Base-by-base conservation (phyloP, 805 yeast genomes). In the Metschnikowia dekortorum region DNA sequence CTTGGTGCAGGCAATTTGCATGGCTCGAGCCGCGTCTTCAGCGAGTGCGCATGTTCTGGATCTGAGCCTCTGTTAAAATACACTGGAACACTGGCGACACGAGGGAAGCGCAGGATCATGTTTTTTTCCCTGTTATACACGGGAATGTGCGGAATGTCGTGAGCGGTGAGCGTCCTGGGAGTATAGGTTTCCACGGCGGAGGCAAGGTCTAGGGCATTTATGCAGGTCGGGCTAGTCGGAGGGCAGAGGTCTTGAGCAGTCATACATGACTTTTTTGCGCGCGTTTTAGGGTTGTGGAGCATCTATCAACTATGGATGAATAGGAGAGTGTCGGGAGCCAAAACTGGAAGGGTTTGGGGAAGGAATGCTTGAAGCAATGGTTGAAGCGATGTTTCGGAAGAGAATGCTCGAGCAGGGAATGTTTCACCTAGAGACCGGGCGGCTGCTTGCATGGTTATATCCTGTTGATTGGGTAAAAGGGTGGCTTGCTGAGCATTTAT, bases 81-180 rank as follows among this genome's bases (percentile, higher is more conserved):
- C 38, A 33, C 45, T 22, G 52, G 51, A 47, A 42, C 43, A 31
- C 51, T 39, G 13, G 31, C 41, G 26, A 41, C 10, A 16, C 57
- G 48, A 9, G 54, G 45, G 39, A 57, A 61, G 32, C 60, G 56
- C 40, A 55, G 56, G 42, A 65, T 52, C 32, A 45, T 51, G 7
- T 69, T 68, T 14, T 57, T 59, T 34, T 51, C 54, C 10, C 53
- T 49, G 44, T 57, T 53, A 48, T 60, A 59, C 1, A 63, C 55
- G 16, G 69, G 70, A 9, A 65, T 51, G 10, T 48, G 51, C 8
- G 75, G 75, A 10, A 73, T 59, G 10, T 53, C 58, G 4, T 33
- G 32, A 8, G 55, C 39, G 2, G 60, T 51, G 46, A 53, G 56
- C 9, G 53, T 53, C 10, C 65, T 65, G 2, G 73, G 73, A 44